Percentiles rank a stretch among this genome's conserved stretches.
Evolutionary conservation across 257 asterid species (phyloP).

Genomic region (Coffea canephora): DNA sequence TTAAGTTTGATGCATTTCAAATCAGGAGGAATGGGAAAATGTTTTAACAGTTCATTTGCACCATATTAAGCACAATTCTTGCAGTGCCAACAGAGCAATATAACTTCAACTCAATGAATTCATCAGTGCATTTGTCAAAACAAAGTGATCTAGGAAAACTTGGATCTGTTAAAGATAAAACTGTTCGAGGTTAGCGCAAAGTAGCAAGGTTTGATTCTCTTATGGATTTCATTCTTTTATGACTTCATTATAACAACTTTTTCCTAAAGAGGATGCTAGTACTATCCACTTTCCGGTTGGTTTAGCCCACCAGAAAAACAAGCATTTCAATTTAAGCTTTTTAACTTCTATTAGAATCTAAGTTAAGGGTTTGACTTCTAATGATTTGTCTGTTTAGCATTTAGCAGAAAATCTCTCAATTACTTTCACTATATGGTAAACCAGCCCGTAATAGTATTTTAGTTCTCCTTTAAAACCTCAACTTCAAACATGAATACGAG

Average conservation of each 20-base stretch:
- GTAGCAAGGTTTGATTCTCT: too few relatives aligned
- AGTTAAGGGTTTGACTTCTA: background rate
- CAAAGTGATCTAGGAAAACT: background rate
- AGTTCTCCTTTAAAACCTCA: background rate
- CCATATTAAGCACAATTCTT: background rate
- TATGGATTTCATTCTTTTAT: background rate
- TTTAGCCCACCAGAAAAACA: background rate
- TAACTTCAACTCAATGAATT: background rate
- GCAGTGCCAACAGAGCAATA: background rate
- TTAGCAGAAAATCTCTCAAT: background rate
- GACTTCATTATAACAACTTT: background rate
- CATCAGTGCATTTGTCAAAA: background rate
- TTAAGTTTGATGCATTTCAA: background rate
- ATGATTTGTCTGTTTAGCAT: background rate
- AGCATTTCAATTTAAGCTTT: background rate
- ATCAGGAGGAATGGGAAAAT: background rate
- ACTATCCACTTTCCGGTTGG: background rate
- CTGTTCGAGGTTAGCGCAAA: background rate
- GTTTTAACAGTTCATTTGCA: background rate
- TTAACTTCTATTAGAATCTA: background rate
- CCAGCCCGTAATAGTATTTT: background rate
- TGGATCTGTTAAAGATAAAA: background rate
- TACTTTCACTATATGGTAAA: background rate
- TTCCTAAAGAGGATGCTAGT: background rate
- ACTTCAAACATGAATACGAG: background rate